Evolutionary conservation across 768 basidiomycete genomes (phyloP).

Genomic region (Hydnomerulius pinastri): DNA sequence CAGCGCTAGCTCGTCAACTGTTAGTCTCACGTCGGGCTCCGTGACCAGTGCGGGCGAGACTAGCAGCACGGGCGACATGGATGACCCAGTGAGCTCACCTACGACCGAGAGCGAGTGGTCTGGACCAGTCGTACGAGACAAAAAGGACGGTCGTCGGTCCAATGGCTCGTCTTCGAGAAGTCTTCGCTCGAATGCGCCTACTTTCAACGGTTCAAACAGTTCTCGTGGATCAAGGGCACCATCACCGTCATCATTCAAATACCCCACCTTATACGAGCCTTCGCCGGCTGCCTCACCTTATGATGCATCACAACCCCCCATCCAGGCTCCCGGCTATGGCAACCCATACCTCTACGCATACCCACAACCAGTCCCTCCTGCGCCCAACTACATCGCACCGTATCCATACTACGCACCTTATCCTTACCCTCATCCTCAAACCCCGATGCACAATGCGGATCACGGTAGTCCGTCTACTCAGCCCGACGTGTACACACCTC

Average conservation of each 20-base stretch:
- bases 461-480: slow-evolving; percentile 25
- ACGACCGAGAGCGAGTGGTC: slow-evolving; percentile 86
- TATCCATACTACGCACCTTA: slow-evolving; percentile 49
- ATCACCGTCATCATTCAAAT: slow-evolving; percentile 73
- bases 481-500: slow-evolving; percentile 34
- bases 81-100: slow-evolving; percentile 70
- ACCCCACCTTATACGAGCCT: slow-evolving; percentile 73
- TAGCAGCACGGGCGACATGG: slow-evolving; percentile 64
- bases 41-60: slow-evolving; percentile 55
- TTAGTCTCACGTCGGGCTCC: slow-evolving; percentile 70
- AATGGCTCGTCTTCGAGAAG: slow-evolving; percentile 64
- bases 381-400: slow-evolving; percentile 41
- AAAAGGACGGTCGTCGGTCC: slow-evolving; percentile 53
- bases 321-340: slow-evolving; percentile 30
- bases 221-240: slow-evolving; percentile 74
- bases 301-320: slow-evolving; percentile 32
- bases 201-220: slow-evolving; percentile 57
- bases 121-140: slow-evolving; percentile 55
- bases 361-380: slow-evolving; percentile 40
- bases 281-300: slow-evolving; percentile 30
- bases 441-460: slow-evolving; percentile 42
- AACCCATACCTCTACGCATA: slow-evolving; percentile 41
- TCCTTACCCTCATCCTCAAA: slow-evolving; percentile 51
- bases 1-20: slow-evolving; percentile 75
- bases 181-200: slow-evolving; percentile 51